Conservation (phyloP, 2,329 filamentous ascomycete species). For the Ophiostoma fasciatum region DNA sequence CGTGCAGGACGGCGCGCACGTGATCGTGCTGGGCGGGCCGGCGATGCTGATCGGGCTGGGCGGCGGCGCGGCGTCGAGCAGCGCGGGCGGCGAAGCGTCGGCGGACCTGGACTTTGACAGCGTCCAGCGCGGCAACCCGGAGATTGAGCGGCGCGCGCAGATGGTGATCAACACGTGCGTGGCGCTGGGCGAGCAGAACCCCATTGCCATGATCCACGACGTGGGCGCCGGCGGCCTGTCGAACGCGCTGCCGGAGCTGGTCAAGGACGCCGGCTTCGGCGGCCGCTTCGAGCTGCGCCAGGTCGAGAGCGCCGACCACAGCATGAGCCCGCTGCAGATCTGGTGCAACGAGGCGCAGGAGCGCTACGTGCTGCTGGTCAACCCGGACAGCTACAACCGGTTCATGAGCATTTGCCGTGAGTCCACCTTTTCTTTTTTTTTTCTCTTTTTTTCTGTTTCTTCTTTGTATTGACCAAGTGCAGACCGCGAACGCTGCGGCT, state of each 20-base stretch:
- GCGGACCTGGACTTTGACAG: slow-evolving; percentile 93
- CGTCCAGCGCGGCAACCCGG: slow-evolving; percentile 91
- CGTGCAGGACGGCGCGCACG: slow-evolving; percentile 75
- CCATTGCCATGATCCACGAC: slow-evolving; percentile 94
- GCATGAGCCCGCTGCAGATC: slow-evolving; percentile 92
- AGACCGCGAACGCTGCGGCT: slow-evolving; percentile 77
- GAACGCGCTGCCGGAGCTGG: slow-evolving; percentile 71
- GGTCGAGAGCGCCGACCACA: slow-evolving; percentile 74
- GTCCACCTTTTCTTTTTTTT: slow-evolving; percentile 15
- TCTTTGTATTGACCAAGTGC: slow-evolving; percentile 16
- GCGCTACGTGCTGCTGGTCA: slow-evolving; percentile 83
- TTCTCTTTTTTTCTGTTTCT: not conserved
- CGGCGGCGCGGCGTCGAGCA: slow-evolving; percentile 86
- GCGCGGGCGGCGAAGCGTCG: slow-evolving; percentile 73
- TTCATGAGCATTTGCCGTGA: slow-evolving; percentile 50
- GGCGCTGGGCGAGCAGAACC: slow-evolving; percentile 68
- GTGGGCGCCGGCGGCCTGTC: slow-evolving; percentile 77
- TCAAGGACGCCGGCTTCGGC: slow-evolving; percentile 81
- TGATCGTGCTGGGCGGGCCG: slow-evolving; percentile 86
- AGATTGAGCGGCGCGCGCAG: slow-evolving; percentile 88
- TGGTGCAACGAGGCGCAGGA: slow-evolving; percentile 98
- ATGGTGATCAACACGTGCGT: slow-evolving; percentile 96
- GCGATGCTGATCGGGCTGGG: slow-evolving; percentile 97
- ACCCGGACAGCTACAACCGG: slow-evolving; percentile 62
- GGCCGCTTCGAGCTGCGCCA: slow-evolving; percentile 91